These are phyloP conservation scores for Diaporthe sp. DNA, from an alignment of 2,329 filamentous ascomycete species.

Conservation along the genomic window DNA sequence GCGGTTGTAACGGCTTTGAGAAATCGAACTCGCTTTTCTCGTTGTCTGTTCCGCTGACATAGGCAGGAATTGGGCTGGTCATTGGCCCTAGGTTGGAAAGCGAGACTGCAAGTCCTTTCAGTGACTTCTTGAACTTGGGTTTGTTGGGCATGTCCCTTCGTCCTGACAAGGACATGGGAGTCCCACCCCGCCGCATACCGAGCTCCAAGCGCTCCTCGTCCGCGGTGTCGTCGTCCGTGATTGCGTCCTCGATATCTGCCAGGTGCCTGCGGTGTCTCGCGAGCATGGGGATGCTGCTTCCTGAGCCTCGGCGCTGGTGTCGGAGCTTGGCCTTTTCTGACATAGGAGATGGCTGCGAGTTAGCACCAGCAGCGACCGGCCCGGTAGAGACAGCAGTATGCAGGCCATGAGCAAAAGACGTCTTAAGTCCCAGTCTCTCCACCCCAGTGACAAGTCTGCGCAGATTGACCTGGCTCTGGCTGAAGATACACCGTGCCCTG, in stretches of 20 bases:
- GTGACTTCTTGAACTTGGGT: constrained; percentile 44
- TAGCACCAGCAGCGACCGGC: constrained; percentile 31
- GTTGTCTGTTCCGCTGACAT: constrained; percentile 7
- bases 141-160: constrained; percentile 35
- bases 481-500: constrained; percentile 77
- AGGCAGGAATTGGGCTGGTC: constrained; percentile 37
- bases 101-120: constrained; percentile 44
- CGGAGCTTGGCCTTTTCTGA: constrained; percentile 31
- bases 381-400: constrained; percentile 42
- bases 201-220: constrained; percentile 47
- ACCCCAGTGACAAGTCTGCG: constrained; percentile 59
- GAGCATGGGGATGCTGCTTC: constrained; percentile 60
- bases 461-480: constrained; percentile 73
- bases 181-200: constrained; percentile 37
- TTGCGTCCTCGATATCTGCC: constrained; percentile 53
- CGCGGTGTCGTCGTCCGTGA: constrained; percentile 52
- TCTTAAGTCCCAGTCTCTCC: constrained; percentile 45
- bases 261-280: constrained; percentile 53
- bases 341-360: constrained; percentile 13
- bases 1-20: constrained; percentile 41
- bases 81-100: constrained; percentile 34
- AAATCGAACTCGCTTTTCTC: constrained; percentile 43
- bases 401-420: constrained; percentile 32
- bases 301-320: constrained; percentile 62
- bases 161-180: constrained; percentile 4